Percentiles rank a stretch among this genome's conserved stretches.
These are phyloP conservation scores for Saccharomycopsis schoenii DNA, from an alignment of 805 yeast genomes.

Conservation along the genomic window DNA sequence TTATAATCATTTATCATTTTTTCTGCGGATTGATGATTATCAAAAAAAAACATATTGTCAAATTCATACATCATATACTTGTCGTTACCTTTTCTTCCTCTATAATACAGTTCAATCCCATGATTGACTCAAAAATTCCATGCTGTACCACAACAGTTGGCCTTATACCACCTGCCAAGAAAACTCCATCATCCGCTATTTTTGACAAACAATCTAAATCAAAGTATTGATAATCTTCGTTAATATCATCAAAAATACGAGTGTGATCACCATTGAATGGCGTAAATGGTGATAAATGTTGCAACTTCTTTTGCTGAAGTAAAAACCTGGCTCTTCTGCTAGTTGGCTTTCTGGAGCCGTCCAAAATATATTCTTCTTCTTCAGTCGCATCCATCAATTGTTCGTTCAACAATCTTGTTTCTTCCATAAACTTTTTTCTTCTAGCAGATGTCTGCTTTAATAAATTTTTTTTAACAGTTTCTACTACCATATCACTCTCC, in stretches of 20 bases:
- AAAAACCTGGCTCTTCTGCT: constrained; percentile 24
- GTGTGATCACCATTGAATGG: constrained; percentile 78
- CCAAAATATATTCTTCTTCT: constrained; percentile 22
- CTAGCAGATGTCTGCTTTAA: constrained; percentile 57
- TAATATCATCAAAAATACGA: constrained; percentile 16
- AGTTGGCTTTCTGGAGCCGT: constrained; percentile 24
- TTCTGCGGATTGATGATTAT: too few relatives aligned
- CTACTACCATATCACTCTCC: constrained; percentile 37
- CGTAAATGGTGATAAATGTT: constrained; percentile 57
- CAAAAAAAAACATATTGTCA: background rate
- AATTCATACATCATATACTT: background rate
- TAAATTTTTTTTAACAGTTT: constrained; percentile 41
- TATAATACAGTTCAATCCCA: constrained; percentile 78
- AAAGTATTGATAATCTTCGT: constrained; percentile 47
- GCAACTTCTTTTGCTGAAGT: constrained; percentile 21
- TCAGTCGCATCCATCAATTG: constrained; percentile 21
- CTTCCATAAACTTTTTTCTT: constrained; percentile 31
- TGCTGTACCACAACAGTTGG: constrained; percentile 60
- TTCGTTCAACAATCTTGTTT: constrained; percentile 31
- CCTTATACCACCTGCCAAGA: constrained; percentile 79
- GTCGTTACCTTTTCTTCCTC: constrained; percentile 39
- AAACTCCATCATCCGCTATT: constrained; percentile 48
- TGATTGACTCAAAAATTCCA: constrained; percentile 78
- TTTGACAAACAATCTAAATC: constrained; percentile 39
- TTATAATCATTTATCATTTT: too few relatives aligned